These are phyloP conservation scores for Capsicum baccatum DNA, from an alignment of 257 asterid genomes.

Conservation along the genomic window DNA sequence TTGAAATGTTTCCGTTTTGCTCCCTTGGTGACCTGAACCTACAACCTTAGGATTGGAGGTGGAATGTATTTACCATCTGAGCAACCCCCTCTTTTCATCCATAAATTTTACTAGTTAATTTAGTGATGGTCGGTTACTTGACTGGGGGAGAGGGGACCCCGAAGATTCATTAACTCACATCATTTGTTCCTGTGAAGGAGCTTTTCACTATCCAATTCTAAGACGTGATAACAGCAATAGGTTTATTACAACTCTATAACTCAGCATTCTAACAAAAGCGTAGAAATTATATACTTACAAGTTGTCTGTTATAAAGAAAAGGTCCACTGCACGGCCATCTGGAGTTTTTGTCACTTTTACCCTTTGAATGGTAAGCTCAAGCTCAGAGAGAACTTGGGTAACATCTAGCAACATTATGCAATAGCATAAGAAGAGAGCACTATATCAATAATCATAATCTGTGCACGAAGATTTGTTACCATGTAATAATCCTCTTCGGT, in stretches of 20 bases:
- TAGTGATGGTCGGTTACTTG: background rate
- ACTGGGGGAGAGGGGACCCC: too few species aligned
- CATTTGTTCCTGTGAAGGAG: background rate
- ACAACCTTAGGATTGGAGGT: too few species aligned
- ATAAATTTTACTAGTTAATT: background rate
- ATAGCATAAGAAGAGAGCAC: conserved; percentile 25
- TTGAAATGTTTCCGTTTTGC: background rate
- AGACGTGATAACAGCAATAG: background rate
- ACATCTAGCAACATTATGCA: conserved; percentile 54
- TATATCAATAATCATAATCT: background rate
- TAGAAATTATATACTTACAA: conserved; percentile 49
- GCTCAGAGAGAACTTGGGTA: conserved; percentile 71
- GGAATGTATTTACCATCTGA: too few species aligned
- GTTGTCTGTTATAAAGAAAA: conserved; percentile 77
- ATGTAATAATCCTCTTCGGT: conserved; percentile 72
- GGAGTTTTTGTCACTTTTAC: conserved; percentile 88
- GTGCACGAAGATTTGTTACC: conserved; percentile 47
- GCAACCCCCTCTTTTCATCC: background rate
- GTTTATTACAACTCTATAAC: background rate
- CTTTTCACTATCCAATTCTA: background rate
- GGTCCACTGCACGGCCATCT: conserved; percentile 75
- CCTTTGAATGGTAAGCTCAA: conserved; percentile 68
- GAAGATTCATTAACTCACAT: background rate
- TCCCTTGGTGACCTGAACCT: too few species aligned
- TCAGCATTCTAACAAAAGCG: conserved; percentile 9